These are phyloP conservation scores for Astragalus glycyphyllos DNA, from an alignment of 306 rosid species.

Conservation along the genomic window DNA sequence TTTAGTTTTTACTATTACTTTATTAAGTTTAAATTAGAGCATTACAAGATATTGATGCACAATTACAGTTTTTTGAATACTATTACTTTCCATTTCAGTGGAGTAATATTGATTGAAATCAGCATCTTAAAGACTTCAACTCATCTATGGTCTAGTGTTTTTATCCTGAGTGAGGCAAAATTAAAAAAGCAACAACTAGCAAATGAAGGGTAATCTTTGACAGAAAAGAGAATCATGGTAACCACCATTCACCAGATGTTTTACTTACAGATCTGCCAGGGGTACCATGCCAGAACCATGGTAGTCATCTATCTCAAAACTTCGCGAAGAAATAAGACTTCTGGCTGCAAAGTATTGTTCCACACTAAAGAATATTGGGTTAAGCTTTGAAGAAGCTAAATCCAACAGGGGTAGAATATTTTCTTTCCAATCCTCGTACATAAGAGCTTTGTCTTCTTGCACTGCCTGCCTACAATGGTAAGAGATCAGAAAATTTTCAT, in stretches of 20 bases:
- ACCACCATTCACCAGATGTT: slow-evolving; percentile 5
- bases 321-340: slow-evolving; percentile 77
- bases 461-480: slow-evolving; percentile 66
- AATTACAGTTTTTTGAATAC: no score
- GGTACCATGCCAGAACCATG: slow-evolving; percentile 98
- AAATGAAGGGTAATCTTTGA: not conserved
- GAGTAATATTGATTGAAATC: not conserved
- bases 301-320: slow-evolving; percentile 74
- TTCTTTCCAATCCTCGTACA: slow-evolving; percentile 84
- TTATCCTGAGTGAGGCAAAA: not conserved
- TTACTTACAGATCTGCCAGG: slow-evolving; percentile 87
- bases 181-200: slow-evolving; percentile 22
- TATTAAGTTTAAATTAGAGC: no score
- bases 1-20: no score
- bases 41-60: no score
- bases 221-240: slow-evolving; percentile 23
- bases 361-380: slow-evolving; percentile 54
- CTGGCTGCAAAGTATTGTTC: slow-evolving; percentile 74
- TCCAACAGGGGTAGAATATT: slow-evolving; percentile 68
- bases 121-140: slow-evolving; percentile 26
- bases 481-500: slow-evolving; percentile 51
- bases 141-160: slow-evolving; percentile 12
- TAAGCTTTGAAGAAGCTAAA: slow-evolving; percentile 48
- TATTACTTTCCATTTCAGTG: no score
- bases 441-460: slow-evolving; percentile 70